Evolutionary conservation across 2,329 filamentous ascomycete species (phyloP), one percentile per base, ranked within the genome.

Genomic region (Fusarium concolor): DNA sequence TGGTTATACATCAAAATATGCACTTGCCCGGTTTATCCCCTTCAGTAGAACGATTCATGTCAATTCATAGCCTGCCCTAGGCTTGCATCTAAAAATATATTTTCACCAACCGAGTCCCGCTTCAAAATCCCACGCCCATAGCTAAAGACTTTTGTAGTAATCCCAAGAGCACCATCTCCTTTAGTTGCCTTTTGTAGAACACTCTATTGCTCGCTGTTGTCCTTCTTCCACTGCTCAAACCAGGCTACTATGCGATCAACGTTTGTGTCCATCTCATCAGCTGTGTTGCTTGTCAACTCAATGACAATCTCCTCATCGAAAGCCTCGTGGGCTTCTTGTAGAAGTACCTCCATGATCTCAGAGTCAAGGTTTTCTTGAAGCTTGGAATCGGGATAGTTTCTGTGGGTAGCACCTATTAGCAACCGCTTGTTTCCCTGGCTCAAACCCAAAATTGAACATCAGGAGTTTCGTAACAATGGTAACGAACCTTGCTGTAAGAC

Each of bases 331-430:
- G 96, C 96, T 82, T 99, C 96, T 71, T 97, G 91, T 20, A 97
- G 83, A 56, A 99, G 82, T 26, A 98, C 93, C 76, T 97, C 92
- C 90, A 99, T 98, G 76, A 99, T 98, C 82, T 99, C 96, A 29
- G 93, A 92, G 79, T 99, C 96, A 62, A 99, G 83, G 76, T 99
- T 99, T 79, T 98, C 96, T 78, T 98, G 92, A 42, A 99, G 83
- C 79, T 99, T 99, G 66, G 87, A 85, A 76, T 96, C 92, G 65
- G 88, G 85, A 78, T 97, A 97, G 65, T 93, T 91, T 70, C 91
- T 92, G 38, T 22, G 20, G 2, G 6, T 8, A 29, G 17, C 18
- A 20, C 4, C 7, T 12, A 28, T 62, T 39, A 67, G 62, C 31
- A 10, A 43, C 56, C 24, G 33, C 5, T 41, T 39, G 9, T 20